Percentiles rank a stretch among this genome's conserved stretches.
Evolutionary conservation across 345 rosid genomes (phyloP).

Genomic region (Populus ilicifolia): DNA sequence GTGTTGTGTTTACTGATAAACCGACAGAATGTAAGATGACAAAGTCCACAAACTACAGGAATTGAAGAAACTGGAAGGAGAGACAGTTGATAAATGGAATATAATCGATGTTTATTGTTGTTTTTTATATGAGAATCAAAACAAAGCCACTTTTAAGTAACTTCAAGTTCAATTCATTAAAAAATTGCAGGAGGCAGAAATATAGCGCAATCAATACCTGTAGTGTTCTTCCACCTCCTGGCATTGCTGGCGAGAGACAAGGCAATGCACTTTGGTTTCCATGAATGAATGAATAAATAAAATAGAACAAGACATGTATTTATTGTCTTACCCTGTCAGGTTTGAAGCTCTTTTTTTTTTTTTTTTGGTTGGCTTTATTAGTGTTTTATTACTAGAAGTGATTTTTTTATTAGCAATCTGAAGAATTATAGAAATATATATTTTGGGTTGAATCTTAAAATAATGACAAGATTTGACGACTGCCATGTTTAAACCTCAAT

Average conservation of each 20-base stretch:
- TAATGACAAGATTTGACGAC: too few relatives aligned
- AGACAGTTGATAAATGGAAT: neutral
- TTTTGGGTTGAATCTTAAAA: neutral
- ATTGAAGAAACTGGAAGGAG: neutral
- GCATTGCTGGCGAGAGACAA: neutral
- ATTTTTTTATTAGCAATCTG: neutral
- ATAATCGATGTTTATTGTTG: neutral
- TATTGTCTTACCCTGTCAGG: neutral
- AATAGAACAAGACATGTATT: neutral
- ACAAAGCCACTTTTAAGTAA: neutral
- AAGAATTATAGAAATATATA: neutral
- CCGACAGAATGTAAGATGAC: conserved; percentile 5
- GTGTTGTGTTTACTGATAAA: neutral
- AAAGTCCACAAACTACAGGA: neutral
- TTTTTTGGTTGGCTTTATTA: neutral
- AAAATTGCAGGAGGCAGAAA: neutral
- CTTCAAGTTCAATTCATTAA: neutral
- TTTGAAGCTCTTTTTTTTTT: neutral
- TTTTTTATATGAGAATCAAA: neutral
- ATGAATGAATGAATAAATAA: neutral
- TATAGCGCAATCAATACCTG: neutral
- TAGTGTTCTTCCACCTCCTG: conserved; percentile 1
- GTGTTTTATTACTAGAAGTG: too few relatives aligned
- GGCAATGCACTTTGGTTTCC: neutral
- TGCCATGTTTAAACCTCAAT: neutral